phyloP scores from a whole-genome alignment of 805 yeast genomes.

The Danielia reshetovae region DNA sequence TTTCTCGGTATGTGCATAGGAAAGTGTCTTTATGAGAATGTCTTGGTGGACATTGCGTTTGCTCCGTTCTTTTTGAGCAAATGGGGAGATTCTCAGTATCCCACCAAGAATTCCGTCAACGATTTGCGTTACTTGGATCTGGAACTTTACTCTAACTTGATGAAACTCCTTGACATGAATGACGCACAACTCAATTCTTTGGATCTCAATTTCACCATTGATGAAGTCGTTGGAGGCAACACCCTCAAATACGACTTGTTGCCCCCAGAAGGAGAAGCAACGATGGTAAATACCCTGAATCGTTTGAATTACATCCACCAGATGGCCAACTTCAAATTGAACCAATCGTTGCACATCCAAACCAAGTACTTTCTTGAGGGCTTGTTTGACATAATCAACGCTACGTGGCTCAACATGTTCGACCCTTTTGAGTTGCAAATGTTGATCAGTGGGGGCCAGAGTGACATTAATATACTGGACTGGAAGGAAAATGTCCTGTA shows the following conservation, averaged over 20 bases:
- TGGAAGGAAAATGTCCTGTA: constrained; percentile 58
- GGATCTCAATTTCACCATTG: constrained; percentile 64
- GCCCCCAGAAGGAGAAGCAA: constrained; percentile 50
- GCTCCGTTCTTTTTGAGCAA: constrained; percentile 79
- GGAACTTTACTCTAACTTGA: constrained; percentile 60
- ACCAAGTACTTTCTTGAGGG: constrained; percentile 67
- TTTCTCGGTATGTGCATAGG: constrained; percentile 85
- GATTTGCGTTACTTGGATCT: constrained; percentile 72
- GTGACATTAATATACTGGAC: constrained; percentile 68
- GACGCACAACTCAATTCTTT: constrained; percentile 54
- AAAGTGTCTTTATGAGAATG: constrained; percentile 80
- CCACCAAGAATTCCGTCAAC: constrained; percentile 61
- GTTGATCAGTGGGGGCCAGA: constrained; percentile 61
- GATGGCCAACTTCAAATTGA: constrained; percentile 74
- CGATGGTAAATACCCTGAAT: constrained; percentile 57
- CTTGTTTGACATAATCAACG: constrained; percentile 59
- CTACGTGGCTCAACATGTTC: constrained; percentile 80
- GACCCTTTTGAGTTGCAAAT: constrained; percentile 79
- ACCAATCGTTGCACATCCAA: constrained; percentile 55
- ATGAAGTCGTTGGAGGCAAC: constrained; percentile 41
- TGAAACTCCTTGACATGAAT: constrained; percentile 54
- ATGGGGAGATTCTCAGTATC: constrained; percentile 47
- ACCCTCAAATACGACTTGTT: constrained; percentile 52
- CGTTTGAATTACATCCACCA: constrained; percentile 71
- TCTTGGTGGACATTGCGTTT: constrained; percentile 76